These are phyloP conservation scores for Solanum neorickii DNA, from an alignment of 257 asterid species.

Conservation along the genomic window DNA sequence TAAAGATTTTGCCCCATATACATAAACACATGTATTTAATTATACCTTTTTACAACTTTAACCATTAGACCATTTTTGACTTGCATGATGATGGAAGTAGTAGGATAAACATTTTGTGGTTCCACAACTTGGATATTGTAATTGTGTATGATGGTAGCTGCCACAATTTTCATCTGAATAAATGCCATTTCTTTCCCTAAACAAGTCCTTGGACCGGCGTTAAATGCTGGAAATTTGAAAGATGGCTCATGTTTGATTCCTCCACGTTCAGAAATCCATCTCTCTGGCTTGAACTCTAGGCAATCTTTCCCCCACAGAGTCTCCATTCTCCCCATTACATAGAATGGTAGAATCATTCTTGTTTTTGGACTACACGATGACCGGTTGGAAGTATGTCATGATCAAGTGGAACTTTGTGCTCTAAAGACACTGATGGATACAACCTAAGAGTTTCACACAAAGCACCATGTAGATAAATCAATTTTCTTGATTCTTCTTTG, in stretches of 20 bases:
- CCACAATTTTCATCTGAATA: background rate
- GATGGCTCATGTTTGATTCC: background rate
- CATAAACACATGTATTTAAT: background rate
- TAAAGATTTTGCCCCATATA: background rate
- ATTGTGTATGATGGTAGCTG: background rate
- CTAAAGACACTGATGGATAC: background rate
- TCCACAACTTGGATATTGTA: background rate
- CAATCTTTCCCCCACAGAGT: background rate
- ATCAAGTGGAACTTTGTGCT: background rate
- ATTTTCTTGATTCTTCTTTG: background rate
- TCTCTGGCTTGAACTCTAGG: background rate
- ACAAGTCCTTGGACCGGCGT: background rate
- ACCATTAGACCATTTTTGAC: background rate
- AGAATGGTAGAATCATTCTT: background rate
- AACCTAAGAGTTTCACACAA: background rate
- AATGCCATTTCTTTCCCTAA: background rate
- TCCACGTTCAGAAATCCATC: background rate
- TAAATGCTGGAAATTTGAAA: background rate
- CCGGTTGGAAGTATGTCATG: background rate
- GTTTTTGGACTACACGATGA: background rate
- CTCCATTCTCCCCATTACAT: background rate
- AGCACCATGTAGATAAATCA: slow-evolving; percentile 1
- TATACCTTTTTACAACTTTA: background rate
- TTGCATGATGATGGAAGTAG: background rate
- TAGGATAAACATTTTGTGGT: background rate